Conservation (phyloP, 139 green algal genomes). For the Auxenochlorella pyrenoidosa region DNA sequence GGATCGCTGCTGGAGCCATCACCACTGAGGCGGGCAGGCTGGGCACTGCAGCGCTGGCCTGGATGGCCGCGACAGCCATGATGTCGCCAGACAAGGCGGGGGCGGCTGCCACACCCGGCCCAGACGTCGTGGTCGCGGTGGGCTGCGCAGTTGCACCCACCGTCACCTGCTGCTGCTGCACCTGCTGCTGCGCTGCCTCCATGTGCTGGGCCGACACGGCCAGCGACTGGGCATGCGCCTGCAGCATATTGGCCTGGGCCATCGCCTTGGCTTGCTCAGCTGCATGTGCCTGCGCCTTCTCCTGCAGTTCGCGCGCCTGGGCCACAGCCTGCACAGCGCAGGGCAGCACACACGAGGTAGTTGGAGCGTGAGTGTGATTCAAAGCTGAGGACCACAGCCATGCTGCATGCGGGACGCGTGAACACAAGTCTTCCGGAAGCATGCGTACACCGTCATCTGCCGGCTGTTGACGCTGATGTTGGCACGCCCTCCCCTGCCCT, state of each 20-base stretch:
- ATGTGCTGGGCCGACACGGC: conserved; percentile 37
- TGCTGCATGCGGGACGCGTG: too few species aligned
- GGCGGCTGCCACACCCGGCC: background rate
- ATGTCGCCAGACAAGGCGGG: background rate
- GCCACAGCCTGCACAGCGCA: conserved; percentile 22
- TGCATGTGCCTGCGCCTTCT: conserved; percentile 66
- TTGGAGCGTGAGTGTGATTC: background rate
- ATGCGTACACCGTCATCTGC: too few species aligned
- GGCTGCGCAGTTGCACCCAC: background rate
- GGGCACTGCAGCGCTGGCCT: background rate
- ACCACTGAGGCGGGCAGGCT: background rate
- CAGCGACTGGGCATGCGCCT: conserved; percentile 57
- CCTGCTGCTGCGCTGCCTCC: conserved; percentile 7
- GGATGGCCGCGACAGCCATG: background rate
- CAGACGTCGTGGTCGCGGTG: background rate
- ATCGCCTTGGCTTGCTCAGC: conserved; percentile 56
- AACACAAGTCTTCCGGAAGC: too few species aligned
- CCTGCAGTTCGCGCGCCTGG: conserved; percentile 48
- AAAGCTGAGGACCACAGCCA: background rate
- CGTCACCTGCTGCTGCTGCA: background rate
- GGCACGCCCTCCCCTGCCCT: background rate
- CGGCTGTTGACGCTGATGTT: background rate
- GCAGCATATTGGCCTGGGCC: conserved; percentile 43
- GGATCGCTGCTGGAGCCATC: background rate
- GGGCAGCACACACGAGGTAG: background rate